A percentile compares a stretch with the other conserved stretches of the same genome.
Evolutionary conservation across 2,329 filamentous ascomycete species (phyloP).

Genomic region (Hortaea sp.): DNA sequence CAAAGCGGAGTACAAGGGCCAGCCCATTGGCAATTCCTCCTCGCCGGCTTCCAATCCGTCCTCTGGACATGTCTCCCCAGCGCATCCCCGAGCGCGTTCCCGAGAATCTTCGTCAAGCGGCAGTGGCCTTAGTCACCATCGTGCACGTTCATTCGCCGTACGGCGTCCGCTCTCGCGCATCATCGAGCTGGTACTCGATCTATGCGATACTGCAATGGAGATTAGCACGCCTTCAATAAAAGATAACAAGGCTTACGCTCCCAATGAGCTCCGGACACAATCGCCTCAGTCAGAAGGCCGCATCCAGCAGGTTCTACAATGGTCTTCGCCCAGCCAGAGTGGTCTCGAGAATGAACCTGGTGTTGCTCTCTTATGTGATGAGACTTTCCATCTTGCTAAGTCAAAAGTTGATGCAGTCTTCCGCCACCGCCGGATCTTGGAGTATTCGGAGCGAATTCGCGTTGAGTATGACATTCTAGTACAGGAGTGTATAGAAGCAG

Average conservation of each 20-base stretch:
- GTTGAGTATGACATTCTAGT: slow-evolving; percentile 88
- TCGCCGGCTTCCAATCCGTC: slow-evolving; percentile 59
- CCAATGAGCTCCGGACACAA: slow-evolving; percentile 76
- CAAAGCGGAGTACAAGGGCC: slow-evolving; percentile 71
- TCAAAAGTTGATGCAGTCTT: slow-evolving; percentile 89
- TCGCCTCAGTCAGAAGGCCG: slow-evolving; percentile 93
- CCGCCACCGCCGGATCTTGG: slow-evolving; percentile 82
- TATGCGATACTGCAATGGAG: slow-evolving; percentile 91
- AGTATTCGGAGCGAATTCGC: slow-evolving; percentile 91
- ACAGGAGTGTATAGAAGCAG: slow-evolving; percentile 89
- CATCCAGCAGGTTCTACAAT: slow-evolving; percentile 87
- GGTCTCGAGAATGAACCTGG: slow-evolving; percentile 91
- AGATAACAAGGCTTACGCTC: slow-evolving; percentile 57
- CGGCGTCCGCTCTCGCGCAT: slow-evolving; percentile 83
- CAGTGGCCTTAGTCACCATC: slow-evolving; percentile 61
- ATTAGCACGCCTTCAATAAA: slow-evolving; percentile 92
- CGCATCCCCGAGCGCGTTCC: slow-evolving; percentile 55
- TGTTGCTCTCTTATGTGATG: slow-evolving; percentile 73
- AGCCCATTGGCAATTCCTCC: slow-evolving; percentile 64
- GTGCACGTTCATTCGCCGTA: slow-evolving; percentile 82
- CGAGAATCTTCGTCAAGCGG: slow-evolving; percentile 51
- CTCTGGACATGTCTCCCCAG: slow-evolving; percentile 60
- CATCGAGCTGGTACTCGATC: slow-evolving; percentile 84
- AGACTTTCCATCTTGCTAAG: slow-evolving; percentile 75
- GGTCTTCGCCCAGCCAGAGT: slow-evolving; percentile 88